These are phyloP conservation scores for Urtica urens DNA, from an alignment of 306 rosid species.

Conservation along the genomic window DNA sequence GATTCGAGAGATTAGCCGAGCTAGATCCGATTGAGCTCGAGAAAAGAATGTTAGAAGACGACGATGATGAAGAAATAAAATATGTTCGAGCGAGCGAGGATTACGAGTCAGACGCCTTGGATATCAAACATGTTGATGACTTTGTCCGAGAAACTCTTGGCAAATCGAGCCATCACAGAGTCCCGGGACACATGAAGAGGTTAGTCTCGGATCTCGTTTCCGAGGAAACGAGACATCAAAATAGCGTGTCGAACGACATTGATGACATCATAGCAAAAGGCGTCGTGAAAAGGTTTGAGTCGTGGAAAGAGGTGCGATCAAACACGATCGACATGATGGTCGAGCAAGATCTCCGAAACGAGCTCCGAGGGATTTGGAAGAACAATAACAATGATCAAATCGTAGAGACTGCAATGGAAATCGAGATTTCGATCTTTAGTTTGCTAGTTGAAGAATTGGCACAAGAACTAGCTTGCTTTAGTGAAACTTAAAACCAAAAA, in stretches of 20 bases:
- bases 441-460: conserved; percentile 56
- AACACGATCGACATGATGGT: conserved; percentile 81
- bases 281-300: conserved; percentile 41
- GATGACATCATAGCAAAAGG: conserved; percentile 32
- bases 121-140: conserved; percentile 14
- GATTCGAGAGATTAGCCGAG: conserved; percentile 83
- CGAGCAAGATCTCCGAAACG: conserved; percentile 51
- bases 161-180: conserved; percentile 17
- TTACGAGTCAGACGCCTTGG: conserved; percentile 28
- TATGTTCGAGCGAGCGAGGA: conserved; percentile 9
- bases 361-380: conserved; percentile 51
- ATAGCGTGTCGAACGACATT: conserved; percentile 14
- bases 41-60: conserved; percentile 42
- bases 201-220: conserved; percentile 46
- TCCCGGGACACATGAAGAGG: conserved; percentile 37
- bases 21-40: conserved; percentile 75
- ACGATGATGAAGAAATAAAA: conserved; percentile 6
- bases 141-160: conserved; percentile 27
- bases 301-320: conserved; percentile 61
- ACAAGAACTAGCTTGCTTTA: conserved; percentile 40
- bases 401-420: conserved; percentile 37
- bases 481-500: conserved; percentile 16
- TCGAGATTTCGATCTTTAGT: conserved; percentile 55
- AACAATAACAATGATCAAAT: conserved; percentile 24
- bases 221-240: conserved; percentile 44